Base-by-base conservation (phyloP, 179 eudicot species). In the Actinidia chinensis region DNA sequence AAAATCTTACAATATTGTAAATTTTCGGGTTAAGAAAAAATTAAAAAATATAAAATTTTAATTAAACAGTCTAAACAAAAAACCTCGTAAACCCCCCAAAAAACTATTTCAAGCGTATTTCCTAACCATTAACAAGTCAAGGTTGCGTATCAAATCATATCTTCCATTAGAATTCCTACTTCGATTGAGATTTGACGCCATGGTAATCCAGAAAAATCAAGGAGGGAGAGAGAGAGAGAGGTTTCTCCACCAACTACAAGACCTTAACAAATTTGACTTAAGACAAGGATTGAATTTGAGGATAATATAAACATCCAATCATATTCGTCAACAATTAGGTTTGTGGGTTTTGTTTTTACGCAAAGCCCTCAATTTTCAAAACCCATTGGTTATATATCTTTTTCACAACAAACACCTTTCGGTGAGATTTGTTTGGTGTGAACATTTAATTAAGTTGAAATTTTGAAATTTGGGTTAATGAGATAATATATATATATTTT, bases 161-260 rank as follows among this genome's bases (percentile, higher is more conserved):
- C 40, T 47, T 44, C 10, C 40, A 33, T n/a, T 23, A 46, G 10
- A 47, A 9, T 47, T 20, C 7, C 55, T 22, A 18, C n/a, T 1
- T 4, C 1, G 22, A 36, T 36, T 14, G 44, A 5, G 73, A 68
- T 47, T 68, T 68, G 73, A 46, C 73, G 47, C 55, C 55, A 67
- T 67, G 25, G 23, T 67, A 40, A 67, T 67, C 71, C 22, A 18
- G 12, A 36, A 33, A 2, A 36, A 36, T 36, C 40, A 36, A 3
- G 40, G 40, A 36, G 40, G 40, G 18, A 33, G 69, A 65, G 69
- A 65, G 69, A 67, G 71, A n/a, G 72, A 68, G 72, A 68, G 40
- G 46, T 0, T 0, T 8, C 8, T 23, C 14, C 6, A 68, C 46
- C 72, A 44, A 20, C 52, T 44, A n/a, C 52, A n/a, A 17, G 20